These are phyloP conservation scores for Tolypocladium amazonense DNA, from an alignment of 2,329 filamentous ascomycete species.

Conservation along the genomic window DNA sequence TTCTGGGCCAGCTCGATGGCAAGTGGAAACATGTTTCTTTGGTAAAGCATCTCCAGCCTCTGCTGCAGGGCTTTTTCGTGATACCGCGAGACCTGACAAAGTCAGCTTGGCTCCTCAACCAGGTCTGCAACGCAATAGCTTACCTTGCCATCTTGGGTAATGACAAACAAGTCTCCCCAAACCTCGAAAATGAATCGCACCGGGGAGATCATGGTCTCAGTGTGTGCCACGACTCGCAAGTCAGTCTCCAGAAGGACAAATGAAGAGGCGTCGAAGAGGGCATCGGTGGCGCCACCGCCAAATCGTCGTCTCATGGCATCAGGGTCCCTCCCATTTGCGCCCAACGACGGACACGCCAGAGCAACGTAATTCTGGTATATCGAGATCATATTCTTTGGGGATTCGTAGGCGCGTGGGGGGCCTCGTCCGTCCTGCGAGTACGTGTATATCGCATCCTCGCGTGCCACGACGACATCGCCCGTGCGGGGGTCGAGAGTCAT, in stretches of 20 bases:
- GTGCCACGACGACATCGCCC: conserved; percentile 80
- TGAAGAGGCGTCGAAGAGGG: conserved; percentile 75
- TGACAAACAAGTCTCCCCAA: conserved; percentile 87
- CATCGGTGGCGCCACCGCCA: conserved; percentile 57
- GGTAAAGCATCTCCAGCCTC: conserved; percentile 85
- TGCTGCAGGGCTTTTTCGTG: conserved; percentile 86
- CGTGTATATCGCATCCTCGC: conserved; percentile 92
- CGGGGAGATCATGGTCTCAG: conserved; percentile 71
- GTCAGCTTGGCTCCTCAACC: background rate
- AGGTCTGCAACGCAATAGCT: background rate
- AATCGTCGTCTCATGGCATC: conserved; percentile 61
- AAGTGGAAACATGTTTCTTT: conserved; percentile 82
- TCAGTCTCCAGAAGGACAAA: conserved; percentile 91
- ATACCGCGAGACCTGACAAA: conserved; percentile 65
- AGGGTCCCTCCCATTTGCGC: conserved; percentile 41
- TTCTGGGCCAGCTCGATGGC: conserved; percentile 92
- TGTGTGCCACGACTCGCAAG: conserved; percentile 80
- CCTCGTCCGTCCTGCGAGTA: conserved; percentile 80
- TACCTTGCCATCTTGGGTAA: conserved; percentile 88
- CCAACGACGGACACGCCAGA: conserved; percentile 64
- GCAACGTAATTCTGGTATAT: conserved; percentile 80
- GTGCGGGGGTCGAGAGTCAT: conserved; percentile 77
- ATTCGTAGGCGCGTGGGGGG: conserved; percentile 83
- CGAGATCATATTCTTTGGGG: conserved; percentile 71
- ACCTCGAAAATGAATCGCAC: conserved; percentile 73